These are phyloP conservation scores for Ustanciosporium gigantosporum DNA, from an alignment of 1,284 basidiomycete genomes.

Conservation along the genomic window DNA sequence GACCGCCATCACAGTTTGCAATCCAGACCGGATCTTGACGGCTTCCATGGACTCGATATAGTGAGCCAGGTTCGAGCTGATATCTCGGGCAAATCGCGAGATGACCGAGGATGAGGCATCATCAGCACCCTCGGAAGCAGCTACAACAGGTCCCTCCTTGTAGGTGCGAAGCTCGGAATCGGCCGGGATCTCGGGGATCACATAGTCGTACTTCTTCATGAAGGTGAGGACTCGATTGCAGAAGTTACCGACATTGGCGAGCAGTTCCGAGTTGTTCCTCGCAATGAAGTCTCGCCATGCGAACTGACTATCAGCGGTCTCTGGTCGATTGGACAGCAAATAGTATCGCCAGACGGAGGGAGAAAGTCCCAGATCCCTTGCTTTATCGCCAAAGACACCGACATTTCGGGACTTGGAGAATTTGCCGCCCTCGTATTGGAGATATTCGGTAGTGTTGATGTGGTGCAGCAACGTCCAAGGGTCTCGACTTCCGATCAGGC, in stretches of 20 bases:
- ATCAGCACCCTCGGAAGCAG: conserved; percentile 22
- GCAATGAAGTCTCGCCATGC: conserved; percentile 94
- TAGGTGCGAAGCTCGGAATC: conserved; percentile 40
- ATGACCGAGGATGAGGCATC: conserved; percentile 30
- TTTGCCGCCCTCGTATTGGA: conserved; percentile 98
- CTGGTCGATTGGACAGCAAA: conserved; percentile 87
- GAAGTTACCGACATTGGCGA: conserved; percentile 98
- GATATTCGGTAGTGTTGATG: conserved; percentile 92
- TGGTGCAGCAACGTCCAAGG: conserved; percentile 94
- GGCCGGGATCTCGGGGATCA: conserved; percentile 66
- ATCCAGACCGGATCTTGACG: conserved; percentile 84
- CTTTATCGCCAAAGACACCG: conserved; percentile 95
- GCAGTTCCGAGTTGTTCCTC: conserved; percentile 88
- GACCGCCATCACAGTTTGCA: conserved; percentile 85
- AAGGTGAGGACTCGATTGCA: conserved; percentile 95
- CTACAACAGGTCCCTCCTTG: conserved; percentile 27
- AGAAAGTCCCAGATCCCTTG: conserved; percentile 88
- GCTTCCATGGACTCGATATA: conserved; percentile 88
- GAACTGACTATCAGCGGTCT: conserved; percentile 92
- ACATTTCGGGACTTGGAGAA: conserved; percentile 97
- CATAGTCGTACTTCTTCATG: conserved; percentile 79
- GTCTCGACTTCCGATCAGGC: conserved; percentile 84
- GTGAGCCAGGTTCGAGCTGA: conserved; percentile 78
- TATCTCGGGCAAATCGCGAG: conserved; percentile 71
- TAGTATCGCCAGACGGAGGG: conserved; percentile 97